These are phyloP conservation scores for Tylopilus sp. DNA, from an alignment of 768 basidiomycete genomes.

Conservation along the genomic window DNA sequence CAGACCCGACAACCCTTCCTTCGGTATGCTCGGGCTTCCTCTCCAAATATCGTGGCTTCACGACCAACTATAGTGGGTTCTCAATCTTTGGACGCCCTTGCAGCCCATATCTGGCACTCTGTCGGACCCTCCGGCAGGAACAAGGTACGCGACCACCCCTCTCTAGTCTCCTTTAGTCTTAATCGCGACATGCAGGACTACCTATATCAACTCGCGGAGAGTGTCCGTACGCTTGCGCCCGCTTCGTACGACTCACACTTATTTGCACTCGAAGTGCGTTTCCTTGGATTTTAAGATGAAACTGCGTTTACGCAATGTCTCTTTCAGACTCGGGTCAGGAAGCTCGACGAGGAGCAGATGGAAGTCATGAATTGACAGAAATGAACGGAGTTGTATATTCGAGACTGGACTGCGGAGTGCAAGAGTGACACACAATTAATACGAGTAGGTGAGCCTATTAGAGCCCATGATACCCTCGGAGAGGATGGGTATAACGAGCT, in stretches of 20 bases:
- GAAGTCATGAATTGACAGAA: neutral
- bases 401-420: neutral
- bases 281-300: neutral
- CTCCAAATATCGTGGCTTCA: neutral
- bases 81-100: slow-evolving; percentile 68
- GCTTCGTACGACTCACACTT: slow-evolving; percentile 74
- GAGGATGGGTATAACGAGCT: no score
- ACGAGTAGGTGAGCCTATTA: no score
- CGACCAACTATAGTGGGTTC: slow-evolving; percentile 59
- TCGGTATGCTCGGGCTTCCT: slow-evolving; percentile 48
- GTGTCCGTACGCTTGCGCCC: slow-evolving; percentile 72
- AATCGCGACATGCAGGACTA: slow-evolving; percentile 62
- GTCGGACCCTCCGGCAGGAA: slow-evolving; percentile 88
- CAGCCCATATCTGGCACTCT: slow-evolving; percentile 66
- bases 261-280: slow-evolving; percentile 66
- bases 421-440: no score
- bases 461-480: no score
- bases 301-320: neutral
- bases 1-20: slow-evolving; percentile 81
- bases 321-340: neutral
- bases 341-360: neutral
- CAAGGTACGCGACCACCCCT: slow-evolving; percentile 48
- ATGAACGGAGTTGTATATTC: neutral
- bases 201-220: slow-evolving; percentile 69
- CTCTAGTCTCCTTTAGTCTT: neutral